Evolutionary conservation across 257 asterid species (phyloP).

Genomic region (Anisodus tanguticus): DNA sequence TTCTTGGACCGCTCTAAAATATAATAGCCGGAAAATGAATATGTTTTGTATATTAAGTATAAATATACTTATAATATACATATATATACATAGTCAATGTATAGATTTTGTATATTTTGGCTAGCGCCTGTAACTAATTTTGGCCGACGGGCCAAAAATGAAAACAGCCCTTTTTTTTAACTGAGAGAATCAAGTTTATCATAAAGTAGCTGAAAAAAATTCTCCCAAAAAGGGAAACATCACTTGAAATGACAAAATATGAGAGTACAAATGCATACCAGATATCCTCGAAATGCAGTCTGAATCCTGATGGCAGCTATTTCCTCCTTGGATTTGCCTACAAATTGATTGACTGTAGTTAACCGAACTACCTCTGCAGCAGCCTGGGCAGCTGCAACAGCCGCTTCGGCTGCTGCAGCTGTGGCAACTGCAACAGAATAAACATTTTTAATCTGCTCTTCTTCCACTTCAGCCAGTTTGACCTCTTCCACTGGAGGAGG

Average conservation of each 20-base stretch:
- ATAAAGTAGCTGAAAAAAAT: neutral
- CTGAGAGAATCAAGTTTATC: conserved; percentile 15
- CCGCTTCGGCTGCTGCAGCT: conserved; percentile 37
- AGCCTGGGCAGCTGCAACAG: conserved; percentile 44
- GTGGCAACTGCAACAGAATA: conserved; percentile 42
- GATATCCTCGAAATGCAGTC: conserved; percentile 35
- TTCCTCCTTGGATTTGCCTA: conserved; percentile 31
- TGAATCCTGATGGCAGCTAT: conserved; percentile 30
- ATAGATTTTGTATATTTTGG: too few relatives aligned
- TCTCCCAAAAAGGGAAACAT: neutral
- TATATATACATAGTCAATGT: too few relatives aligned
- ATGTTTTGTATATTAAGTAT: too few relatives aligned
- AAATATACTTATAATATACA: too few relatives aligned
- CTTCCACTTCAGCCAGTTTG: conserved; percentile 57
- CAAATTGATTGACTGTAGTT: conserved; percentile 27
- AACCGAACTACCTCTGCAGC: conserved; percentile 38
- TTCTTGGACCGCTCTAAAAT: too few relatives aligned
- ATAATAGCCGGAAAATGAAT: too few relatives aligned
- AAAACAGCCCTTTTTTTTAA: neutral
- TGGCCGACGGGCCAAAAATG: too few relatives aligned
- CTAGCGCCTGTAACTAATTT: too few relatives aligned
- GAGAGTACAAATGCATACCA: conserved; percentile 23
- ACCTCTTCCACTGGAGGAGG: conserved; percentile 61
- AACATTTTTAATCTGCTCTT: conserved; percentile 56
- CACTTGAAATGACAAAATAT: neutral